Evolutionary conservation across 371 early-diverging fungal species (phyloP).

Genomic region (Syncephalastrum racemosum): DNA sequence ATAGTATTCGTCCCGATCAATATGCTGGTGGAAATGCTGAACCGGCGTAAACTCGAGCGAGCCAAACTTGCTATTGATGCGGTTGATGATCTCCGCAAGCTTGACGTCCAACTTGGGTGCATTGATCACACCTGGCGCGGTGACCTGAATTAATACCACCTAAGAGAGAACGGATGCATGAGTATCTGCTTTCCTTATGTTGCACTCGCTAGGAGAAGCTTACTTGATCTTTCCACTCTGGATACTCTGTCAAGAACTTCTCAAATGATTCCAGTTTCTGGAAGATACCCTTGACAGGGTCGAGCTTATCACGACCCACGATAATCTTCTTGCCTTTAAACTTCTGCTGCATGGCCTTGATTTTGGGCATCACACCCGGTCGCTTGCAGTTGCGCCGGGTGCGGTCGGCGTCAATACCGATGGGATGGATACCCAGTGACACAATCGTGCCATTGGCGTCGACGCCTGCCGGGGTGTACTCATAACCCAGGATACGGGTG

Average conservation of each 20-base stretch:
- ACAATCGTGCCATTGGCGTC: constrained; percentile 74
- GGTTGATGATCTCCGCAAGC: constrained; percentile 85
- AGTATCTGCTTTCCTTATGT: background rate
- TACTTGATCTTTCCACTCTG: constrained; percentile 65
- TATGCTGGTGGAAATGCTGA: constrained; percentile 93
- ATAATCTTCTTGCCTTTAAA: constrained; percentile 94
- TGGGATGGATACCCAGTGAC: constrained; percentile 91
- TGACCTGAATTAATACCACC: constrained; percentile 90
- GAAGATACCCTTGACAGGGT: constrained; percentile 97
- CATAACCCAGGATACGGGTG: constrained; percentile 87
- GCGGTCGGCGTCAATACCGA: constrained; percentile 91
- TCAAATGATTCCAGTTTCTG: constrained; percentile 97
- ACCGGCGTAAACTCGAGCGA: constrained; percentile 96
- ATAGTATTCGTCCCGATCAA: constrained; percentile 94
- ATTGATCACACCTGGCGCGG: constrained; percentile 42
- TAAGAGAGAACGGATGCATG: background rate
- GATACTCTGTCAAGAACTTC: constrained; percentile 85
- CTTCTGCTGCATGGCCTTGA: constrained; percentile 77
- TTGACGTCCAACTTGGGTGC: constrained; percentile 64
- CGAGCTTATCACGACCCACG: constrained; percentile 98
- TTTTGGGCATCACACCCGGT: constrained; percentile 66
- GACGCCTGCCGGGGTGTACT: constrained; percentile 85
- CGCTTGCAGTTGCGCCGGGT: constrained; percentile 45
- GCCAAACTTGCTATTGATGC: constrained; percentile 94
- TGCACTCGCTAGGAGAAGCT: too few species aligned